Percentiles rank a stretch among this genome's conserved stretches.
Conservation (phyloP, 2,329 filamentous ascomycete species). For the Trichoderma guizhouense region DNA sequence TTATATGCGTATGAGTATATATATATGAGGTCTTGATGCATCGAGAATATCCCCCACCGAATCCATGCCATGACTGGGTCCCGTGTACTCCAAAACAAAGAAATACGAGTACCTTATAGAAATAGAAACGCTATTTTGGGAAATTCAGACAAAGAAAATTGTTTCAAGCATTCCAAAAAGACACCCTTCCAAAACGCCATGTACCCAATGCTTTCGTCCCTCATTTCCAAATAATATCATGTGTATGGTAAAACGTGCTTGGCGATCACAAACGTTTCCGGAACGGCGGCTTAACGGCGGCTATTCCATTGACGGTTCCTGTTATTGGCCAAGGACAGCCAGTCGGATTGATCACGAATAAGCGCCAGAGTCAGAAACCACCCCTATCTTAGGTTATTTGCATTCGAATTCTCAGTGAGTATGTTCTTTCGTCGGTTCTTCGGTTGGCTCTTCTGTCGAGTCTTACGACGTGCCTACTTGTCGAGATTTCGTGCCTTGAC, state of each 20-base stretch:
- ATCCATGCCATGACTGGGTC: not conserved
- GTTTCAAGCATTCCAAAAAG: not conserved
- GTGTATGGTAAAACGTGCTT: not conserved
- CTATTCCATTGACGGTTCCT: not conserved
- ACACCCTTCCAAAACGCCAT: not conserved
- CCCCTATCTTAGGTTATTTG: not conserved
- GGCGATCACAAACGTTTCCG: not conserved
- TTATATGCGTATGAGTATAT: not conserved
- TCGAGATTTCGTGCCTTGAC: constrained; percentile 57
- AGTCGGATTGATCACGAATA: not conserved
- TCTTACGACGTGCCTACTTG: constrained; percentile 34
- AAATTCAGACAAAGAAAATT: not conserved
- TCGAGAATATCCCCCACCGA: not conserved
- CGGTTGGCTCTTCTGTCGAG: not conserved
- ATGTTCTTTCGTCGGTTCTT: not conserved
- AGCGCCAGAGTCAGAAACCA: not conserved
- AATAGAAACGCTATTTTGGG: not conserved
- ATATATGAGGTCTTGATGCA: not conserved
- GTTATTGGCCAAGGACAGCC: not conserved
- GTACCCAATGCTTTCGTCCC: not conserved
- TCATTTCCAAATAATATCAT: not conserved
- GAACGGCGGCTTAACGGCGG: not conserved
- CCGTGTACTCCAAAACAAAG: not conserved
- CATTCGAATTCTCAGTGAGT: not conserved
- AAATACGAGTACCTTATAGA: not conserved